Evolutionary conservation across 1,284 basidiomycete species (phyloP), one percentile per base, ranked within the genome.

Genomic region (Anthracocystis panici-leucophaei): DNA sequence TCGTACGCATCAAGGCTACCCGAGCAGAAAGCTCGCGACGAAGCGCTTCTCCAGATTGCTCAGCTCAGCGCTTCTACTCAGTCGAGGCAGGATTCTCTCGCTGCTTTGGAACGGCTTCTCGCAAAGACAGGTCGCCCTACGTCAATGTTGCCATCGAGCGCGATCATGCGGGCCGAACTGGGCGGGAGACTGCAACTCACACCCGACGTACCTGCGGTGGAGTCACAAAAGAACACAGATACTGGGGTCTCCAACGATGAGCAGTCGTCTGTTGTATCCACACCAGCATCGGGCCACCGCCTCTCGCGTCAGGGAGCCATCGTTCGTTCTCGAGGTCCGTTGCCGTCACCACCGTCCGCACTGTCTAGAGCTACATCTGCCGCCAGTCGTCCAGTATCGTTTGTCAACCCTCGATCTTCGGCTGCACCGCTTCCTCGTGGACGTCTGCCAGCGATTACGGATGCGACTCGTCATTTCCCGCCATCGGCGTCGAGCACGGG

Each of bases 381-480:
- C 21, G 50, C 57, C 5, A 52, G 48, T n/a, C 60, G 76, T 11
- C 76, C 76, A 0, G 64, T 75, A 1, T 75, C 72, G 20, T 78
- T 78, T 44, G 65, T 78, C 33, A 78, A 78, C 23, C 69, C 75
- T 0, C 71, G 77, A 25, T 82, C 79, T 6, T 74, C 71, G 0
- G 73, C 59, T 1, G 80, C 80, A 38, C 80, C 80, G 4, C 49
- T 75, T 18, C 80, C 80, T 12, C 67, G 67, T 1, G 78, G 73
- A 25, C 55, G 69, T 11, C 65, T 82, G 52, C 80, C 80, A 9
- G 69, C 71, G 20, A 73, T 82, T 55, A 82, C 80, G 33, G 78
- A 78, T 41, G 80, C 71, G 0, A 82, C 80, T 6, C 71, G 80
- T 3, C 80, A 82, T 38, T 82, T 82, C 55, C 80, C 78, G 16